A percentile compares a stretch with the other conserved stretches of the same genome.
Conservation (phyloP, 345 rosid species). For the Acer negundo region DNA sequence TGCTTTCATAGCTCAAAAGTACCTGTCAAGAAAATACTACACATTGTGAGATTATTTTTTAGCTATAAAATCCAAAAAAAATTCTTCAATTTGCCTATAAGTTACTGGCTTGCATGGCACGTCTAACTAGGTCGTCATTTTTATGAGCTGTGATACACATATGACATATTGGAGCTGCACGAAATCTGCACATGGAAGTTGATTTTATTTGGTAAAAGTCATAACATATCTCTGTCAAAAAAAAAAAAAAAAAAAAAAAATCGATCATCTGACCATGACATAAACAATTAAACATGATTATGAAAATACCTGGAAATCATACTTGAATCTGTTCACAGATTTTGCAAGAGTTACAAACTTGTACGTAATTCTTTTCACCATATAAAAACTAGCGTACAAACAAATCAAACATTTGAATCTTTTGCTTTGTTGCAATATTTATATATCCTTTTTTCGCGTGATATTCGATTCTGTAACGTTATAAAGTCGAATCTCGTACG, state of each 20-base stretch:
- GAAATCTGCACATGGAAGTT: neutral
- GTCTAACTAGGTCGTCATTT: neutral
- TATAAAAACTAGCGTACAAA: conserved; percentile 4
- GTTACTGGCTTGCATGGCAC: neutral
- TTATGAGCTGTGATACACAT: neutral
- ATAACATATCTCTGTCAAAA: neutral
- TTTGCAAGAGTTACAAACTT: conserved; percentile 5
- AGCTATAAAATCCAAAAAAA: too few species aligned
- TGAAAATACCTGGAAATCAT: neutral
- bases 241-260: too few species aligned
- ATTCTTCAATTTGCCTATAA: too few species aligned
- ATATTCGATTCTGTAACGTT: too few species aligned
- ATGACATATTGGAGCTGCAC: neutral
- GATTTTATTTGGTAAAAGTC: neutral
- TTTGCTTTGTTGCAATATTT: neutral
- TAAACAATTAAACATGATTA: neutral
- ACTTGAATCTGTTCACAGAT: neutral
- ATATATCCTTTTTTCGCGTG: too few species aligned
- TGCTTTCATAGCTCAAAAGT: too few species aligned
- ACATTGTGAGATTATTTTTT: too few species aligned
- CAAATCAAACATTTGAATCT: conserved; percentile 3
- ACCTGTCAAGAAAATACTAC: too few species aligned
- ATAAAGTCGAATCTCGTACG: too few species aligned
- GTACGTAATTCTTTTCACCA: conserved; percentile 10
- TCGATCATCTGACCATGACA: neutral